Percentiles rank a stretch among this genome's conserved stretches.
phyloP scores from a whole-genome alignment of 2,329 filamentous ascomycete genomes.

The Epichloe glyceriae region DNA sequence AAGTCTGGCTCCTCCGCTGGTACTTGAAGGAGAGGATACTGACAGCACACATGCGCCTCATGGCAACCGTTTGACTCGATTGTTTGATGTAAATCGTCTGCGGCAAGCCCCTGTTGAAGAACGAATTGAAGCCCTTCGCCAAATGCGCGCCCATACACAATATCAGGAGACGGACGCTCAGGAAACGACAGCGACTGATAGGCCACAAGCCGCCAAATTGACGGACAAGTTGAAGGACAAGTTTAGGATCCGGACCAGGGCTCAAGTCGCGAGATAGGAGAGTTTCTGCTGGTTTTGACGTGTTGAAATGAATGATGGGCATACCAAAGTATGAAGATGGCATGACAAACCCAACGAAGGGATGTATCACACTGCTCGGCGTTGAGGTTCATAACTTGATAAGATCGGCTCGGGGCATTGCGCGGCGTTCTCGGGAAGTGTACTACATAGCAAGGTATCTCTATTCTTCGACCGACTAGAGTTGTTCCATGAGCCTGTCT shows the following conservation, averaged over 20 bases:
- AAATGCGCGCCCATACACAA: slow-evolving; percentile 19
- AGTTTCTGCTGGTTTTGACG: neutral
- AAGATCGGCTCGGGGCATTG: neutral
- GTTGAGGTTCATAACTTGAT: neutral
- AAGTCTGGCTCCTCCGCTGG: slow-evolving; percentile 28
- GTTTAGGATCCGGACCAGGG: slow-evolving; percentile 38
- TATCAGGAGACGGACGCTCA: slow-evolving; percentile 11
- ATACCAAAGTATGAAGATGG: neutral
- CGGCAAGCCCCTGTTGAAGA: slow-evolving; percentile 48
- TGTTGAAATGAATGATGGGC: neutral
- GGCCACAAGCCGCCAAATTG: slow-evolving; percentile 29
- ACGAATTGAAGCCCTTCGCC: slow-evolving; percentile 46
- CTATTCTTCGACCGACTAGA: neutral
- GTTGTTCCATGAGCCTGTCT: neutral
- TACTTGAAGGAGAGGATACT: slow-evolving; percentile 24
- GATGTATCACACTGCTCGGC: neutral
- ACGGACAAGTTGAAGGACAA: slow-evolving; percentile 38
- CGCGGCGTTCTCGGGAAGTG: neutral
- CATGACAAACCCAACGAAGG: neutral
- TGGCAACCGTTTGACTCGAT: slow-evolving; percentile 33
- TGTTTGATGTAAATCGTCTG: slow-evolving; percentile 44
- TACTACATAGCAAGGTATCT: neutral
- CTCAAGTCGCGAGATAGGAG: slow-evolving; percentile 19
- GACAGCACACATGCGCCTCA: slow-evolving; percentile 19
- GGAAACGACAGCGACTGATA: slow-evolving; percentile 18